phyloP scores from a whole-genome alignment of 2,329 filamentous ascomycete genomes.

The Lomentospora prolificans region DNA sequence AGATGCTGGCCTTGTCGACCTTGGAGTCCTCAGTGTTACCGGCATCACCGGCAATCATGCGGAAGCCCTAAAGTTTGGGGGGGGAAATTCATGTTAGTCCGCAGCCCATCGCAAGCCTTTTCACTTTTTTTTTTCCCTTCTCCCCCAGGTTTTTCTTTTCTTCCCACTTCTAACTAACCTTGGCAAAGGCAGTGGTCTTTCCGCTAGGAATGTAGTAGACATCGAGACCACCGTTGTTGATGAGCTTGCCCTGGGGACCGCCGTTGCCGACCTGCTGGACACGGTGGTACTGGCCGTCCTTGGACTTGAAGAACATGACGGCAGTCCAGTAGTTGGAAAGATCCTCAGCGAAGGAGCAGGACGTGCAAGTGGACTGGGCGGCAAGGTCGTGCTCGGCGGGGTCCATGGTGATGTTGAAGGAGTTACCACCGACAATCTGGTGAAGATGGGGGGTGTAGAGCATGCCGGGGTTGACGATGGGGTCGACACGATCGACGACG shows the following conservation, averaged over 20 bases:
- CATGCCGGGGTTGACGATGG: slow-evolving; percentile 34
- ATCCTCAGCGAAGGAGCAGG: slow-evolving; percentile 24
- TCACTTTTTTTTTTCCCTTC: background rate
- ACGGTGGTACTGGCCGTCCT: slow-evolving; percentile 23
- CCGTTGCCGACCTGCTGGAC: slow-evolving; percentile 25
- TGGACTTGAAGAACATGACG: slow-evolving; percentile 22
- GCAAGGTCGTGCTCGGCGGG: slow-evolving; percentile 15
- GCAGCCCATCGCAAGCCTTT: background rate
- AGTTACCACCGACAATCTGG: slow-evolving; percentile 36
- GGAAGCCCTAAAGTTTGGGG: slow-evolving; percentile 26
- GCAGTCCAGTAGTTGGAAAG: slow-evolving; percentile 25
- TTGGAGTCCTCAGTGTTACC: slow-evolving; percentile 29
- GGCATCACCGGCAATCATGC: slow-evolving; percentile 34
- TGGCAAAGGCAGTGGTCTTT: slow-evolving; percentile 32
- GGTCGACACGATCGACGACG: slow-evolving; percentile 35
- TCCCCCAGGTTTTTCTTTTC: background rate
- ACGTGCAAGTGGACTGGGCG: slow-evolving; percentile 26
- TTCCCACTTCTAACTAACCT: slow-evolving; percentile 15
- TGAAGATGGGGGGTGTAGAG: slow-evolving; percentile 35
- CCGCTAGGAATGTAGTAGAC: slow-evolving; percentile 32
- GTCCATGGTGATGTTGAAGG: slow-evolving; percentile 35
- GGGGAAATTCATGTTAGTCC: too few species aligned
- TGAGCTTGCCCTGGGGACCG: slow-evolving; percentile 32
- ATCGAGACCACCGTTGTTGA: slow-evolving; percentile 33
- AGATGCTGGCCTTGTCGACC: slow-evolving; percentile 30